A percentile compares a stretch with the other conserved stretches of the same genome.
These are phyloP conservation scores for Hypoxylon sp. DNA, from an alignment of 2,329 filamentous ascomycete species.

Conservation along the genomic window DNA sequence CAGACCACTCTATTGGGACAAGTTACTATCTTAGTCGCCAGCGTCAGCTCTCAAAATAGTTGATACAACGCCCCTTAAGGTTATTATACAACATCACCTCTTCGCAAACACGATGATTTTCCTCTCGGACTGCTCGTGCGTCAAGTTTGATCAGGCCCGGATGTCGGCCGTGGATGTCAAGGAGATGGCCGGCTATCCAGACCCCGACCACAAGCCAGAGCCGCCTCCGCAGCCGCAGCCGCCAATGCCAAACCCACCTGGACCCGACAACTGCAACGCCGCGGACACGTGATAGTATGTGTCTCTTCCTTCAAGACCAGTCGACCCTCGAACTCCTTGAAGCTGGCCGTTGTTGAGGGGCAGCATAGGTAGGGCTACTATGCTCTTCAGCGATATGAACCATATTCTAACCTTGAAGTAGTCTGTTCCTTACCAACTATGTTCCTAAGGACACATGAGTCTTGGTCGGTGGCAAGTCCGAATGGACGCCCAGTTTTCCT, in stretches of 20 bases:
- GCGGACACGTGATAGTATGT: slow-evolving; percentile 13
- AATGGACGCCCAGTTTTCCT: not conserved
- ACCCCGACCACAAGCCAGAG: slow-evolving; percentile 37
- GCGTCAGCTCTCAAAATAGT: slow-evolving; percentile 2
- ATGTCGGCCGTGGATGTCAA: slow-evolving; percentile 10
- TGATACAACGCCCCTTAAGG: slow-evolving; percentile 3
- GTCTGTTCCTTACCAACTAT: not conserved
- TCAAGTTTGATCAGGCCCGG: not conserved
- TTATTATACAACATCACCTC: slow-evolving; percentile 4
- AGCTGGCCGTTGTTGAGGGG: not conserved
- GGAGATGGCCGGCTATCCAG: slow-evolving; percentile 11
- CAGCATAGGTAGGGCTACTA: slow-evolving; percentile 16
- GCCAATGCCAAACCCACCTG: slow-evolving; percentile 42
- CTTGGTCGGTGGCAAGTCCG: not conserved
- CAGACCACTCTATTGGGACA: slow-evolving; percentile 10
- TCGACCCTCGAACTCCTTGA: slow-evolving; percentile 7
- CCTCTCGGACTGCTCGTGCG: slow-evolving; percentile 1
- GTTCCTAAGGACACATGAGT: not conserved
- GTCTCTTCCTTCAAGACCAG: slow-evolving; percentile 5
- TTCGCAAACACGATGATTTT: slow-evolving; percentile 16
- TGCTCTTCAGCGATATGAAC: not conserved
- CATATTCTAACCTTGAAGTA: slow-evolving; percentile 16
- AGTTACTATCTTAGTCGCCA: slow-evolving; percentile 3
- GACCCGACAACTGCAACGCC: slow-evolving; percentile 33
- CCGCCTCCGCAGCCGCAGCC: slow-evolving; percentile 46